These are phyloP conservation scores for Penicillium lividum DNA, from an alignment of 495 filamentous ascomycete species.

Conservation along the genomic window DNA sequence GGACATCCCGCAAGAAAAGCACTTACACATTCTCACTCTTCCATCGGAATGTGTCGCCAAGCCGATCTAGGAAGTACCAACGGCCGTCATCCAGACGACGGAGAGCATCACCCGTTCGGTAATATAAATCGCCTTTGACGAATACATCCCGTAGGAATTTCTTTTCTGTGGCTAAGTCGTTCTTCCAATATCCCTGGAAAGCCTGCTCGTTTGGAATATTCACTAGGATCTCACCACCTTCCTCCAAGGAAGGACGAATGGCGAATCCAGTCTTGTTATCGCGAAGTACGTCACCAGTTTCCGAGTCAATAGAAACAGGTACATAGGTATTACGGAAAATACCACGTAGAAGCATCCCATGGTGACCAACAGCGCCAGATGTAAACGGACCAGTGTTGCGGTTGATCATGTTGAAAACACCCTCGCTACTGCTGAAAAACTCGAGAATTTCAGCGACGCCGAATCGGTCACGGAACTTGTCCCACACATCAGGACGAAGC, in stretches of 20 bases:
- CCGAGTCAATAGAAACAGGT: slow-evolving; percentile 68
- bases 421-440: slow-evolving; percentile 69
- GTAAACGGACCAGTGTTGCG: slow-evolving; percentile 60
- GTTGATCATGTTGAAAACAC: slow-evolving; percentile 60
- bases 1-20: background rate
- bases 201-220: slow-evolving; percentile 55
- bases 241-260: slow-evolving; percentile 58
- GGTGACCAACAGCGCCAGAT: slow-evolving; percentile 67
- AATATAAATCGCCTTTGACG: slow-evolving; percentile 72
- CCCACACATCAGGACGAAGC: slow-evolving; percentile 76
- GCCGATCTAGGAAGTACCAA: slow-evolving; percentile 76
- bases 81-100: slow-evolving; percentile 64
- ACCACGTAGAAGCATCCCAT: slow-evolving; percentile 59
- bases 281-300: slow-evolving; percentile 63
- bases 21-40: slow-evolving; percentile 77
- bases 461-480: slow-evolving; percentile 65
- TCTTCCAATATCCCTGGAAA: slow-evolving; percentile 72
- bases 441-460: slow-evolving; percentile 59
- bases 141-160: slow-evolving; percentile 74
- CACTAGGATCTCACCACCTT: slow-evolving; percentile 77
- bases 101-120: slow-evolving; percentile 73
- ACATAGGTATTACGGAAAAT: slow-evolving; percentile 54
- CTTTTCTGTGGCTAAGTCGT: slow-evolving; percentile 64
- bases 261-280: slow-evolving; percentile 69
- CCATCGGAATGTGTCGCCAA: slow-evolving; percentile 83